phyloP scores from a whole-genome alignment of 345 rosid species.

The Nasturtium officinale region DNA sequence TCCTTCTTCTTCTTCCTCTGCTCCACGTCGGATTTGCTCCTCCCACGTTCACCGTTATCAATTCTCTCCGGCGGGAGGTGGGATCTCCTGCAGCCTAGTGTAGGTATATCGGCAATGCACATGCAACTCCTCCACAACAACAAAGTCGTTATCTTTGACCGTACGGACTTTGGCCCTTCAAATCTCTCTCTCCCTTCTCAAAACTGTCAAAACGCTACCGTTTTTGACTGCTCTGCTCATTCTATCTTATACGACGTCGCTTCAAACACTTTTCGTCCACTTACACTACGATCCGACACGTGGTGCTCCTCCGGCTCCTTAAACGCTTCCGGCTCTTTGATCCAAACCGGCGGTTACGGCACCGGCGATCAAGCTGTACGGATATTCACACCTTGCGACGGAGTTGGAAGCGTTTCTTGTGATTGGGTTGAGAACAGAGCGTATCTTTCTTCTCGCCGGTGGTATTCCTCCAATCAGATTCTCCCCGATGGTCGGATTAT shows the following conservation, averaged over 20 bases:
- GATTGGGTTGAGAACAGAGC: constrained; percentile 66
- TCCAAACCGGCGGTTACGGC: constrained; percentile 85
- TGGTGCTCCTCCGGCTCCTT: constrained; percentile 92
- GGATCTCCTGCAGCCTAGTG: constrained; percentile 59
- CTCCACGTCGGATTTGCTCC: constrained; percentile 40
- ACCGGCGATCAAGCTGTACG: constrained; percentile 68
- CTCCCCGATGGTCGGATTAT: constrained; percentile 78
- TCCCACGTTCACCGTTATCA: constrained; percentile 40
- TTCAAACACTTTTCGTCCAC: constrained; percentile 60
- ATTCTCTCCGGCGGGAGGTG: constrained; percentile 52
- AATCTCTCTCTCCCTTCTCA: constrained; percentile 64
- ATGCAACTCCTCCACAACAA: constrained; percentile 79
- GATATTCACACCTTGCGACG: constrained; percentile 53
- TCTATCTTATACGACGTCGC: constrained; percentile 66
- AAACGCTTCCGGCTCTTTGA: constrained; percentile 61
- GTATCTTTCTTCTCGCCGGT: constrained; percentile 50
- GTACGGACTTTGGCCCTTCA: constrained; percentile 78
- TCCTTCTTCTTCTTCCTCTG: constrained; percentile 33
- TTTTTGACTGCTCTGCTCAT: constrained; percentile 82
- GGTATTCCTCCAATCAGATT: constrained; percentile 82
- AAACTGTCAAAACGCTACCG: constrained; percentile 50
- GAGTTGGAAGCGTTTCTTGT: constrained; percentile 40
- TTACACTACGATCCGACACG: constrained; percentile 65
- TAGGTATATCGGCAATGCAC: constrained; percentile 92
- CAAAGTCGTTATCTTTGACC: constrained; percentile 76